Evolutionary conservation across 495 filamentous ascomycete species (phyloP), one percentile per base, ranked within the genome.

Genomic region (Rusavskia elegans): DNA sequence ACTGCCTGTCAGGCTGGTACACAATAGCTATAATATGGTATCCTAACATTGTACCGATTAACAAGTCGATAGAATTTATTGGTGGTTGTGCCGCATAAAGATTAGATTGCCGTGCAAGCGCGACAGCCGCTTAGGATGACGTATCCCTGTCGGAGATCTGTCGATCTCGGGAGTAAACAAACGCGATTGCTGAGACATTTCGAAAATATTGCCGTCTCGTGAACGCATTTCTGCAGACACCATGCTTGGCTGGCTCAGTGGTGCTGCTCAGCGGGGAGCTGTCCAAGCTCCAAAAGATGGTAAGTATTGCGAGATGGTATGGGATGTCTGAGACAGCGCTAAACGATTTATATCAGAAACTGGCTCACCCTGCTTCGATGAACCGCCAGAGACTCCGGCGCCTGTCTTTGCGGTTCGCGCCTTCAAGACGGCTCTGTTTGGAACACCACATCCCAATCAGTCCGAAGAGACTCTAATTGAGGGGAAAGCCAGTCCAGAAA

Each of bases 361-460:
- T 11, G 32, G 32, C 13, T 35, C 19, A 11, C 55, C 55, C 16
- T 59, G 40, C 48, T 40, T 57, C 5, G 57, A 71, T 19, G 87
- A 95, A 42, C 73, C 76, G 8, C 92, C 90, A 53, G 87, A 95
- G 56, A 97, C 92, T 6, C 93, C 92, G 11, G 93, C 88, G 25
- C 88, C 89, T 21, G 78, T 95, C 2, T 97, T 98, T 69, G 90
- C 89, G 13, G 78, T 92, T 52, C 88, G 89, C 59, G 93, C 92
- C 17, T 80, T 97, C 66, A 92, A 85, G 60, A 89, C 84, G 51
- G 89, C 85, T 17, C 64, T 98, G 36, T 97, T 94, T 71, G 92
- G 93, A 35, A 90, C 87, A 3, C 87, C 87, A 17, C 50, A 60
- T 46, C 45, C 48, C 41, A 45, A 53, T 49, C 52, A 52, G 58